A percentile compares a stretch with the other conserved stretches of the same genome.
Conservation (phyloP, 306 rosid species). For the Cajanus cajan region DNA sequence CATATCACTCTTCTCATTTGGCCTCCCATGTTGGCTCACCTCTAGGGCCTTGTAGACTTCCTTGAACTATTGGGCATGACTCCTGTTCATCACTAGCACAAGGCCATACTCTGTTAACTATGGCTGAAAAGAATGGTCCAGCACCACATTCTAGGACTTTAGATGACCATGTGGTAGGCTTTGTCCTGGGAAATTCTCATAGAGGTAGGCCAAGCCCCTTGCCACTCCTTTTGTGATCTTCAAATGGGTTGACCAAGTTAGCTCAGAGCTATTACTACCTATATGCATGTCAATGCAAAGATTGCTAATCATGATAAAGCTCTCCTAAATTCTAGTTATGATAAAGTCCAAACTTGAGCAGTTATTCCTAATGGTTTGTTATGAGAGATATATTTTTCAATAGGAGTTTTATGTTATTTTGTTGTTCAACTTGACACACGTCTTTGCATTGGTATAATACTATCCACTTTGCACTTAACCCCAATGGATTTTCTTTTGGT, state of each 20-base stretch:
- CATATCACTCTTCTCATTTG: conserved; percentile 44
- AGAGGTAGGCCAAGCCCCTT: conserved; percentile 55
- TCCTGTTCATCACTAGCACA: conserved; percentile 36
- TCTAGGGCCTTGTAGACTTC: conserved; percentile 62
- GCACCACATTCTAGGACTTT: conserved; percentile 71
- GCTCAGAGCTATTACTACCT: conserved; percentile 38
- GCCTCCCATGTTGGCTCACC: conserved; percentile 26
- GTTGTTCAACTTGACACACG: too few species aligned
- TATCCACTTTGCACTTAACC: too few species aligned
- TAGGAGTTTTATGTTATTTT: too few species aligned
- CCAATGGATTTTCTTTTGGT: too few species aligned
- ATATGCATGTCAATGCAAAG: conserved; percentile 35
- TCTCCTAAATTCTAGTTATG: neutral
- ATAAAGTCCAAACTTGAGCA: neutral
- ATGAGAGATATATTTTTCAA: too few species aligned
- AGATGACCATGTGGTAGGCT: conserved; percentile 75
- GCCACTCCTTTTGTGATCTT: conserved; percentile 72
- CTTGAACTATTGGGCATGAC: conserved; percentile 60
- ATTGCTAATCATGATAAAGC: too few species aligned
- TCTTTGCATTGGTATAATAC: too few species aligned
- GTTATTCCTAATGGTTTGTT: too few species aligned
- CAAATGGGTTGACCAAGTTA: conserved; percentile 68
- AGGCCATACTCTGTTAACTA: conserved; percentile 58
- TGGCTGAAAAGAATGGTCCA: conserved; percentile 50
- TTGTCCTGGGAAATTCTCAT: conserved; percentile 44